A percentile compares a stretch with the other conserved stretches of the same genome.
Evolutionary conservation across 805 yeast genomes (phyloP).

Genomic region (Trichomonascus vanleenenianus): DNA sequence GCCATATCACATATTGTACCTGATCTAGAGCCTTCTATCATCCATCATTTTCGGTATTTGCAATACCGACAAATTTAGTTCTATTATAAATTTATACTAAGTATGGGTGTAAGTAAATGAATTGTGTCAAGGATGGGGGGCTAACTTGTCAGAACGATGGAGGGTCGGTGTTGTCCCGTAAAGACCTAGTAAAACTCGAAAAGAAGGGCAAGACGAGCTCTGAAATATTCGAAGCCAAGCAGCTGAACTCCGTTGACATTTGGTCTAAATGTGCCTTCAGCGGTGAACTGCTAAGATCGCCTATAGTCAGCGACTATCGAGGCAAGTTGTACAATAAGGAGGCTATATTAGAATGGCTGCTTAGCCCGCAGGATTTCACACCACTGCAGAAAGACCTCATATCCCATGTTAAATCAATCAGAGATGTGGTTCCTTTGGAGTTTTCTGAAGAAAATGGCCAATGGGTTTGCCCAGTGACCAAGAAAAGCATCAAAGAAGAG

Average conservation of each 20-base stretch:
- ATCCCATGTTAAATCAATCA: slow-evolving; percentile 32
- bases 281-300: slow-evolving; percentile 36
- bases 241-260: slow-evolving; percentile 22
- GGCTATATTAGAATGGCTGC: slow-evolving; percentile 45
- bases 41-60: too few species aligned
- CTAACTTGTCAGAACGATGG: slow-evolving; percentile 41
- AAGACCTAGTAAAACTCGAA: slow-evolving; percentile 36
- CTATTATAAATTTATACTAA: too few species aligned
- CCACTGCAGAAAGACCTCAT: slow-evolving; percentile 4
- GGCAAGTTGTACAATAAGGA: slow-evolving; percentile 61
- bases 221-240: slow-evolving; percentile 18
- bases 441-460: slow-evolving; percentile 8
- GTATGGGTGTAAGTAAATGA: slow-evolving; percentile 10
- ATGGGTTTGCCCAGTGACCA: slow-evolving; percentile 33
- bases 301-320: slow-evolving; percentile 56
- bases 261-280: slow-evolving; percentile 43
- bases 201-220: slow-evolving; percentile 18
- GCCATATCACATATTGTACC: not conserved
- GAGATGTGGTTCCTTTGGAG: slow-evolving; percentile 33
- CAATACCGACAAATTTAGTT: not conserved
- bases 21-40: not conserved
- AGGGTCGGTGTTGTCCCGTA: slow-evolving; percentile 57
- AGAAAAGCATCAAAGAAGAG: slow-evolving; percentile 27
- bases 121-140: not conserved
- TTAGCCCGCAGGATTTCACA: slow-evolving; percentile 30